A percentile compares a stretch with the other conserved stretches of the same genome.
phyloP scores from a whole-genome alignment of 139 green algal genomes.

The Chlorella sp. region DNA sequence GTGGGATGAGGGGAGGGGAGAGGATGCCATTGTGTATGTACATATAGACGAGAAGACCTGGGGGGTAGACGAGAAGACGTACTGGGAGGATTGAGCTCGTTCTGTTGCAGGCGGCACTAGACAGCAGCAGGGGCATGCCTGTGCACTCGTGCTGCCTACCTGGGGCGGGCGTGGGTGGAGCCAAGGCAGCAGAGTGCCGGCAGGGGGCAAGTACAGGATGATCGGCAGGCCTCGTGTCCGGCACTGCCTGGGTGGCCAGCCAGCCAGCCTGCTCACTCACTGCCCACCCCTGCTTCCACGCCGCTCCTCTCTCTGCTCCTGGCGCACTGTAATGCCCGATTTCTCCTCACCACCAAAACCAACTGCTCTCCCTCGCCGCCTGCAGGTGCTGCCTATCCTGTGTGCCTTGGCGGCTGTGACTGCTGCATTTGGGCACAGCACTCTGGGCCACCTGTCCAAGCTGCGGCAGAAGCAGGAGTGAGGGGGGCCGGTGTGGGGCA shows the following conservation, averaged over 20 bases:
- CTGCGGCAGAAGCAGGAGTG: conserved; percentile 21
- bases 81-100: too few relatives aligned
- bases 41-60: too few relatives aligned
- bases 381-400: conserved; percentile 21
- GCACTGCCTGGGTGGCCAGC: neutral
- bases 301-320: neutral
- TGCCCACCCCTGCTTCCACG: neutral
- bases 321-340: too few relatives aligned
- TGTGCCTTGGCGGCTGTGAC: conserved; percentile 5
- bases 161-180: too few relatives aligned
- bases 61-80: too few relatives aligned
- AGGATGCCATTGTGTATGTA: neutral
- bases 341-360: too few relatives aligned
- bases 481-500: neutral
- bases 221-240: neutral
- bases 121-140: too few relatives aligned
- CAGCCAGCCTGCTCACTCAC: neutral
- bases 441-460: neutral
- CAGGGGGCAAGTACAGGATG: too few relatives aligned
- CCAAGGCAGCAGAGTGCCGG: too few relatives aligned
- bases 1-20: neutral
- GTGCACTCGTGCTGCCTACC: neutral
- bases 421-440: neutral
- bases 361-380: neutral
- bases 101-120: too few relatives aligned